These are phyloP conservation scores for Alternaria gansuensis DNA, from an alignment of 2,329 filamentous ascomycete genomes.

Conservation along the genomic window DNA sequence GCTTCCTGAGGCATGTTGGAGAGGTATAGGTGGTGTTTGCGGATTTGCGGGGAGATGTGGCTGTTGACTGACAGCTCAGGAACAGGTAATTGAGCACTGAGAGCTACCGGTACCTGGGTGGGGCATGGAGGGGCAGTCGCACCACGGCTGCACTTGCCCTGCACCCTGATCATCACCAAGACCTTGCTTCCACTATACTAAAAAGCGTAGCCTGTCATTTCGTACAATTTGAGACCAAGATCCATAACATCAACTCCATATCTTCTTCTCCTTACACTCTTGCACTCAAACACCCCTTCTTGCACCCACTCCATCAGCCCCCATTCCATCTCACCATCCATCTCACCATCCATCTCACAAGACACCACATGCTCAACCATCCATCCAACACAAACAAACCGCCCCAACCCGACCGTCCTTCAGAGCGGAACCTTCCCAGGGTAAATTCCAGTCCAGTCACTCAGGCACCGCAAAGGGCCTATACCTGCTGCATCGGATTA, in stretches of 20 bases:
- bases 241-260: background rate
- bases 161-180: slow-evolving; percentile 9
- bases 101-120: slow-evolving; percentile 16
- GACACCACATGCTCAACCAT: background rate
- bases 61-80: slow-evolving; percentile 16
- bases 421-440: slow-evolving; percentile 7
- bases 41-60: slow-evolving; percentile 33
- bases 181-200: background rate
- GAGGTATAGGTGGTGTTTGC: background rate
- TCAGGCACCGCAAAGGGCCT: slow-evolving; percentile 17
- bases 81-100: slow-evolving; percentile 23
- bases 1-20: slow-evolving; percentile 58
- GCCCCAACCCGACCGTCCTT: slow-evolving; percentile 2
- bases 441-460: slow-evolving; percentile 4
- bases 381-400: slow-evolving; percentile 6
- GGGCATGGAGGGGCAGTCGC: slow-evolving; percentile 20
- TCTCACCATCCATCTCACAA: background rate
- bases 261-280: background rate
- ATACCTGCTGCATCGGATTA: slow-evolving; percentile 17
- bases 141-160: background rate
- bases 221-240: background rate
- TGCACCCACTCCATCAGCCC: background rate
- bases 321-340: background rate
- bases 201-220: background rate
- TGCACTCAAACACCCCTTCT: background rate